Percentiles rank a stretch among this genome's conserved stretches.
Conservation (phyloP, 176 grass and related monocot species). For the Bonia amplexicaulis region DNA sequence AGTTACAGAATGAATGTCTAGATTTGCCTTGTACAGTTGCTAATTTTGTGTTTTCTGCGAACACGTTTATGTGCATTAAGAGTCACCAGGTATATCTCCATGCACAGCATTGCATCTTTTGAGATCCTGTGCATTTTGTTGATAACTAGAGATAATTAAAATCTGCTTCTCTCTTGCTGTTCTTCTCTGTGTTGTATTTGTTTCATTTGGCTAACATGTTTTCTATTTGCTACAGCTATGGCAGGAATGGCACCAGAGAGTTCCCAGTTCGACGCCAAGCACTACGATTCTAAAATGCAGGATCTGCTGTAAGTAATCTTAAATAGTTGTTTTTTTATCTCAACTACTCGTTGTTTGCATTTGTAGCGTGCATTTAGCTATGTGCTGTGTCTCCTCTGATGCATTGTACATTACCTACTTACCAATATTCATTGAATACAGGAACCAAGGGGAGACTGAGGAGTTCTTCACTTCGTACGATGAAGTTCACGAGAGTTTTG, state of each 20-base stretch:
- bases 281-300: slow-evolving; percentile 85
- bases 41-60: not conserved
- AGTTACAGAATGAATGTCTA: not conserved
- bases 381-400: not conserved
- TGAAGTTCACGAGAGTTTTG: slow-evolving; percentile 86
- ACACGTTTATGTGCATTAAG: not conserved
- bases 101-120: not conserved
- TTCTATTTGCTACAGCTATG: slow-evolving; percentile 43
- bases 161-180: not conserved
- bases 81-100: not conserved
- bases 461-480: slow-evolving; percentile 88
- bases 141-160: not conserved
- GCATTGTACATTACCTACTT: not conserved
- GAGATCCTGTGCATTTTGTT: not conserved
- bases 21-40: not conserved
- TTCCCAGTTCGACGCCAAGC: slow-evolving; percentile 73
- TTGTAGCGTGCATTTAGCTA: not conserved
- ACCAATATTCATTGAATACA: not conserved
- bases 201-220: not conserved
- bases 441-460: slow-evolving; percentile 50
- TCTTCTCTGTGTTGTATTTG: not conserved
- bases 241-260: slow-evolving; percentile 73
- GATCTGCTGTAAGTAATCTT: slow-evolving; percentile 51
- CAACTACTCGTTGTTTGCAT: not conserved
- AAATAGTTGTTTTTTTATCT: not conserved